Percentiles rank a stretch among this genome's conserved stretches.
Conservation (phyloP, 371 early-diverging fungal species). For the Lichtheimia ramosa region DNA sequence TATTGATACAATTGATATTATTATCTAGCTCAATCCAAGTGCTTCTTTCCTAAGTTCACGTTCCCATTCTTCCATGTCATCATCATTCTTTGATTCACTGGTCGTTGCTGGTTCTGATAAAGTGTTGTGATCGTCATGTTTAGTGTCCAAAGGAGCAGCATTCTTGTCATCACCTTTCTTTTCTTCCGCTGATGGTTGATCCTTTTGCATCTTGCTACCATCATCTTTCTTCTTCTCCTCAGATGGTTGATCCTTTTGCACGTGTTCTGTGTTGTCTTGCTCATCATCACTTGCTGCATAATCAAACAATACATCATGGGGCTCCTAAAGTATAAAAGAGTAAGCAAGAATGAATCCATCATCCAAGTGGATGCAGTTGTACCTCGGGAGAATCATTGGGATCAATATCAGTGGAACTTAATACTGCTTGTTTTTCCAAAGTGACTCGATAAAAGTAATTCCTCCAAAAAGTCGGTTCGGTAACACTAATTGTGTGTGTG, state of each 20-base stretch:
- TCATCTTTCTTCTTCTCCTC: conserved; percentile 2
- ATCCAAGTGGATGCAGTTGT: conserved; percentile 6
- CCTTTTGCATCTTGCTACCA: conserved; percentile 1
- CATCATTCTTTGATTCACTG: conserved; percentile 11
- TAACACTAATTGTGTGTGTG: conserved; percentile 20
- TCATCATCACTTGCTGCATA: conserved; percentile 5
- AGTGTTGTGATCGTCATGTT: neutral
- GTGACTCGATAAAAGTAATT: conserved; percentile 81
- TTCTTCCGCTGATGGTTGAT: conserved; percentile 4
- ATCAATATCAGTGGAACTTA: conserved; percentile 19
- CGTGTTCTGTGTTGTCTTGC: neutral
- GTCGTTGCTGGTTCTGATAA: conserved; percentile 1
- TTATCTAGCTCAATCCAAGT: conserved; percentile 6
- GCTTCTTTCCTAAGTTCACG: conserved; percentile 37
- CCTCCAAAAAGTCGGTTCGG: conserved; percentile 67
- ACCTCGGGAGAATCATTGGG: conserved; percentile 9
- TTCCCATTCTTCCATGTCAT: conserved; percentile 49
- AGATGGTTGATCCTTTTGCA: conserved; percentile 3
- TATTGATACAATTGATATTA: too few relatives aligned
- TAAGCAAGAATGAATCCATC: neutral
- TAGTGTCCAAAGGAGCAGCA: neutral
- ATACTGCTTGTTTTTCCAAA: conserved; percentile 54
- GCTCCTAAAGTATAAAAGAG: neutral
- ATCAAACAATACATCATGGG: conserved; percentile 7
- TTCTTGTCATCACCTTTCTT: neutral